Base-by-base conservation (phyloP, 306 rosid species). In the Trichosanthes cucumerina region DNA sequence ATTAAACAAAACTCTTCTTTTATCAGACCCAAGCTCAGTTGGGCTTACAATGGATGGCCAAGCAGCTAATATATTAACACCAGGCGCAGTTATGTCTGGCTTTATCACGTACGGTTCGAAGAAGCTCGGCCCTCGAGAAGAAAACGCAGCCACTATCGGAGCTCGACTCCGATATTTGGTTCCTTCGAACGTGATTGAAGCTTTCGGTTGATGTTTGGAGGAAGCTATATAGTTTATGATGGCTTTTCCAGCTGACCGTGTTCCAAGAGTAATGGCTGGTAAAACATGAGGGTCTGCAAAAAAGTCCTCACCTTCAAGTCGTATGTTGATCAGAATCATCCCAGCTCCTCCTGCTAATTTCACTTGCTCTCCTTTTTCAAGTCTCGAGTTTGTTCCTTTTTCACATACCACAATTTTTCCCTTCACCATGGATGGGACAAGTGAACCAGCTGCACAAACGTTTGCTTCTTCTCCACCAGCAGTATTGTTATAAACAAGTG, bases 81-180 rank as follows among this genome's bases (percentile, higher is more conserved):
- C 97, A 5, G 94, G 97, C 44, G 93, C 97, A 18, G 97, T 88
- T 26, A 92, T 57, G 65, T 92, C 97, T 0, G 97, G 97, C 79
- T 91, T 90, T 43, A 91, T 90, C 60, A 91, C 84, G 13, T 86
- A 89, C 7, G 50, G 88, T 68, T 83, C 92, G 2, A 83, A 31
- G 2, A 52, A 10, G 34, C 81, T 90, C 16, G 97, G 94, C 49
- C 97, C 97, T 82, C 97, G 80, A 7, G 94, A 91, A 18, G 97
- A 91, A 82, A 91, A 88, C 7, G 91, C 94, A 57, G 92, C 97
- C 79, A 91, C 58, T 26, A 68, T 69, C 7, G 97, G 92, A 19
- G 94, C 94, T 47, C 75, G 63, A 24, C 85, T 85, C 15, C 91
- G 91, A 6, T 82, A 91, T 14, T 24, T 83, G 15, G 92, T 88